Base-by-base conservation (phyloP, 306 rosid genomes). In the Crotalaria pallida region DNA sequence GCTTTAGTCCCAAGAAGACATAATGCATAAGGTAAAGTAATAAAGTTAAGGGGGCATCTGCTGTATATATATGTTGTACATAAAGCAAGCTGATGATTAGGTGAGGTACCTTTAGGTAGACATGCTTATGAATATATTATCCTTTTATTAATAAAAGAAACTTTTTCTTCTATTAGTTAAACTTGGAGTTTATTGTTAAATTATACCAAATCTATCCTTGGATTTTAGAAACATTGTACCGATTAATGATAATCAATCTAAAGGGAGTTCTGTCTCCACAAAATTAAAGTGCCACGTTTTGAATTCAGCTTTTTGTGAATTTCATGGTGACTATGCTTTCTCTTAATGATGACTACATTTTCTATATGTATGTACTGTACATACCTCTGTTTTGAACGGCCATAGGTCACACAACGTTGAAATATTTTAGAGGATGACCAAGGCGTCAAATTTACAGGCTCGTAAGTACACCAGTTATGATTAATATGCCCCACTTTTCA, bases 1-100 rank as follows among this genome's bases (percentile, higher is more conserved):
- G 80, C 83, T 71, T 84, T 66, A 66, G 77, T 19, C 55, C 41
- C 60, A 77, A 77, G 81, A 80, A 66, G 72, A 66, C 64, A 41
- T 11, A 38, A 60, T 65, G 11, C 31, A n/a, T 26, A 63, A 23
- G 5, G 51, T 38, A 67, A 58, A 77, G 82, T 74, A 51, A 27
- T 65, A 75, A 72, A 55, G 73, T 38, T 72, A 64, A 44, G 21
- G 63, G 48, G 24, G 51, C 24, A 67, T 55, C 44, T 53, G 7
- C 1, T 6, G 23, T 45, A 26, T 38, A 36, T 61, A n/a, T n/a
- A n/a, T n/a, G 79, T 51, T 68, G 45, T 34, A 21, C 38, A 11
- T 13, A 49, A 76, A 72, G 77, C 59, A 83, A 57, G 43, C 73
- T 73, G 51, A 73, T 73, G 65, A 80, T 76, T 73, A 57, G 78